Evolutionary conservation across 2,329 filamentous ascomycete species (phyloP).

Genomic region (Cytospora schulzeri): DNA sequence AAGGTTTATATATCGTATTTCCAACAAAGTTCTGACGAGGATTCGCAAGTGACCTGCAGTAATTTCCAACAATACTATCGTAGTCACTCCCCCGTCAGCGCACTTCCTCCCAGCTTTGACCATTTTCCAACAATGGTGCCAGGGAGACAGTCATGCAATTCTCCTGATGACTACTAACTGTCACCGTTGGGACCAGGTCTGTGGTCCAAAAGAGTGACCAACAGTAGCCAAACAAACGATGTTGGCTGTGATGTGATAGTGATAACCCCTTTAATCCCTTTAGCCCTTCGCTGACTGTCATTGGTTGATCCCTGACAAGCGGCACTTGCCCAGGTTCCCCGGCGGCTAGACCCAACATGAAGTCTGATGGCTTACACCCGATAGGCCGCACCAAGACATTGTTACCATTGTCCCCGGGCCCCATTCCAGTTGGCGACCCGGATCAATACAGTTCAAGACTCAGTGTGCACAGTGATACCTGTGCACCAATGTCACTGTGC

Average conservation of each 20-base stretch:
- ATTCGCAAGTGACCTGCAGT: background rate
- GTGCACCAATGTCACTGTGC: too few relatives aligned
- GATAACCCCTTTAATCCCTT: conserved; percentile 14
- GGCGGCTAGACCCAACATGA: conserved; percentile 11
- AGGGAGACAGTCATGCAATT: conserved; percentile 5
- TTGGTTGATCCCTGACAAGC: conserved; percentile 5
- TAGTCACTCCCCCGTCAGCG: background rate
- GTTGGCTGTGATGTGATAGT: conserved; percentile 20
- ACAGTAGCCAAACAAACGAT: background rate
- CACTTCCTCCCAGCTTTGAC: background rate
- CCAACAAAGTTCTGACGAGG: background rate
- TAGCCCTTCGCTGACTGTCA: background rate
- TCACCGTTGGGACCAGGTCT: background rate
- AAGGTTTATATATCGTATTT: background rate
- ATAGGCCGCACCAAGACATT: background rate
- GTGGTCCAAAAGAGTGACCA: background rate
- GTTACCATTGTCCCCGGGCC: background rate
- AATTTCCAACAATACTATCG: background rate
- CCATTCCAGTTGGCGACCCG: background rate
- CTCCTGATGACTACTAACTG: background rate
- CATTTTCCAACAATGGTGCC: background rate
- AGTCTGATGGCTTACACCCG: conserved; percentile 3
- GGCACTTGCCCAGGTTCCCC: conserved; percentile 7
- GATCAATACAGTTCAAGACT: background rate
- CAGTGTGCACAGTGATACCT: background rate